Evolutionary conservation across 1,284 basidiomycete species (phyloP).

Genomic region (Cystobasidium slooffiae): DNA sequence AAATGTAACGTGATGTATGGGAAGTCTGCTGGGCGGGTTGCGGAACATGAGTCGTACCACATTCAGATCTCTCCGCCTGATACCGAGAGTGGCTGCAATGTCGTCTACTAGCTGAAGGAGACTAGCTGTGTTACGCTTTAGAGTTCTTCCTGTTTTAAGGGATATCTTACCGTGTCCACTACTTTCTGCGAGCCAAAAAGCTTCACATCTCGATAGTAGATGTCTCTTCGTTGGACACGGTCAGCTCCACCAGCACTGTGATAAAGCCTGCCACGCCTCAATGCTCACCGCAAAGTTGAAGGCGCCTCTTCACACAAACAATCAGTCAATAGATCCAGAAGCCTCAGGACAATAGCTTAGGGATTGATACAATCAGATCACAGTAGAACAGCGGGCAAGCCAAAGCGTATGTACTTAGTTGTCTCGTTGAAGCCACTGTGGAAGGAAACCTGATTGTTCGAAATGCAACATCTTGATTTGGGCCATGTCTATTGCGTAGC

Average conservation of each 20-base stretch:
- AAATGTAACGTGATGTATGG: no score
- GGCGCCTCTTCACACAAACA: slow-evolving; percentile 6
- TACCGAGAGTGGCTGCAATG: slow-evolving; percentile 74
- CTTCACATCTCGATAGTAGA: slow-evolving; percentile 79
- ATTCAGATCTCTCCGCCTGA: slow-evolving; percentile 75
- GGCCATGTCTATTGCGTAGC: not conserved
- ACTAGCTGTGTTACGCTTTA: not conserved
- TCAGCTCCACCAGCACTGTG: not conserved
- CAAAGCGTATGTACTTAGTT: slow-evolving; percentile 1
- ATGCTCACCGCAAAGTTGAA: slow-evolving; percentile 1
- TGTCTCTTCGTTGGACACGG: slow-evolving; percentile 64
- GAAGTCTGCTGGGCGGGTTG: not conserved
- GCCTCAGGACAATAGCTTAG: slow-evolving; percentile 6
- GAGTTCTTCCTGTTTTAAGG: not conserved
- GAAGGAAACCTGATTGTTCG: slow-evolving; percentile 1
- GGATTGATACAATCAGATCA: not conserved
- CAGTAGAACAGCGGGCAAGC: not conserved
- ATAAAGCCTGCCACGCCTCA: not conserved
- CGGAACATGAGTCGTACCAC: slow-evolving; percentile 63
- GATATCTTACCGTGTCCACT: slow-evolving; percentile 68
- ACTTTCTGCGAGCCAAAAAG: slow-evolving; percentile 74
- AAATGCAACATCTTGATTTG: not conserved
- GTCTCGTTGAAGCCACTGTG: slow-evolving; percentile 10
- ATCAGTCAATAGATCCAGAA: slow-evolving; percentile 17
- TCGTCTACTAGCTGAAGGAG: slow-evolving; percentile 78